Evolutionary conservation across 164 flowering plant genomes (phyloP).

Genomic region (Vitis rupestris): DNA sequence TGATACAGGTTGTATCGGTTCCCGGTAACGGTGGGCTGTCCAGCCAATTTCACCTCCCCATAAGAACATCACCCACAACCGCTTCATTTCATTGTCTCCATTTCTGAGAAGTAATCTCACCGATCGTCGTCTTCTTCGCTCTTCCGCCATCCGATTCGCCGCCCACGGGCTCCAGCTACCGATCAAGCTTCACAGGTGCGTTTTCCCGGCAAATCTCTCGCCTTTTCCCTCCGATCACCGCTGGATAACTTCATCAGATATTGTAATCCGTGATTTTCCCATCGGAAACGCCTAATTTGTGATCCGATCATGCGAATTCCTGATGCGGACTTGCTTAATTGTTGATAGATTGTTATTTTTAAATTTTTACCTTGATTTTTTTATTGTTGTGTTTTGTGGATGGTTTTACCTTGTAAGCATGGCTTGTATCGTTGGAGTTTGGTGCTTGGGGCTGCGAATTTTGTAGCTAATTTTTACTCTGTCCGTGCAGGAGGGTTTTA

Average conservation of each 20-base stretch:
- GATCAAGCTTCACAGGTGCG: constrained; percentile 3
- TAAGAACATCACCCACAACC: constrained; percentile 6
- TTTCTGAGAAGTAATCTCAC: neutral
- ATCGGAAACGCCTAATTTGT: neutral
- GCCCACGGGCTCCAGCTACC: neutral
- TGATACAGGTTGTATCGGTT: constrained; percentile 9
- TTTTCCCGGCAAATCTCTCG: neutral
- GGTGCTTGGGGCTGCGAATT: too few species aligned
- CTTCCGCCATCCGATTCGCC: neutral
- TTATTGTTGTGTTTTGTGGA: too few species aligned
- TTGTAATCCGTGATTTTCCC: neutral
- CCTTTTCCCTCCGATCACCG: neutral
- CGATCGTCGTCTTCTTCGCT: neutral
- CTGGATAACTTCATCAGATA: neutral
- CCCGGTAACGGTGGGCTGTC: constrained; percentile 10
- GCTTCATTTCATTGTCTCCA: constrained; percentile 3
- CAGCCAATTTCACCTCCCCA: constrained; percentile 7
- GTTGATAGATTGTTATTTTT: neutral
- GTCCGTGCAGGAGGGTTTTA: too few species aligned
- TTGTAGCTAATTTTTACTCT: too few species aligned
- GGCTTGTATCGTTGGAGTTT: too few species aligned
- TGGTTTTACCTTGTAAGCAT: too few species aligned
- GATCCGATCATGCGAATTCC: neutral
- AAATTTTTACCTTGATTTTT: too few species aligned
- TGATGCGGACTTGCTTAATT: neutral